Base-by-base conservation (phyloP, 768 basidiomycete genomes). In the Pholiota molesta region DNA sequence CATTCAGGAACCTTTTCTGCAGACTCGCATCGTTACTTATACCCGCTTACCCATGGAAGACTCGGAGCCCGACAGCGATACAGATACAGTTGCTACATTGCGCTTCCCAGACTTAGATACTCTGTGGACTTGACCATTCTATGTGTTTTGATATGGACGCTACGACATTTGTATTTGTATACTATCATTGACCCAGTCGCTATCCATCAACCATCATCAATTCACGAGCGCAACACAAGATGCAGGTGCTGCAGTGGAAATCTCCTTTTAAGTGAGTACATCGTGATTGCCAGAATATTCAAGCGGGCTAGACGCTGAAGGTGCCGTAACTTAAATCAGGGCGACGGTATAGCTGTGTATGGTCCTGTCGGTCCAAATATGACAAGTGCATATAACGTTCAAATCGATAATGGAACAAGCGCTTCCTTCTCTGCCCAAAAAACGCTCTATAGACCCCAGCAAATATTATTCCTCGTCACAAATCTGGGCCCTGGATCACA, bases 401-500 rank as follows among this genome's bases (percentile, higher is more conserved):
- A 59, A 26, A 52, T 70, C 14, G 62, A 68, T 39, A 56, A 52
- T 26, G 53, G 62, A 6, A 16, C 57, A 35, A 26, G 47, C 0
- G 19, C 54, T 17, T 9, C 51, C 2, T 62, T 63, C 55, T 62
- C 59, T 5, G 66, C 65, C 4, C 55, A 56, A 14, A 65, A 65
- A 42, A 40, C 57, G 10, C 59, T 65, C 21, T 68, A 59, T 45
- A 45, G 62, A 47, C 14, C 67, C 0, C 55, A 63, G 17, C 65
- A 69, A 49, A 57, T 68, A 19, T 14, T 69, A 13, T 67, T 61
- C 52, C 66, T 64, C 29, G 68, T 61, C 0, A 61, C 54, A 17
- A 68, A 69, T 52, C 57, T 70, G 13, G 69, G 69, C 21, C 44
- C 26, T 42, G 68, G 67, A 3, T 21, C 59, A 2, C 71, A 70